Evolutionary conservation across 148 eudicot genomes (phyloP).

Genomic region (Rhododendron williamsianum): DNA sequence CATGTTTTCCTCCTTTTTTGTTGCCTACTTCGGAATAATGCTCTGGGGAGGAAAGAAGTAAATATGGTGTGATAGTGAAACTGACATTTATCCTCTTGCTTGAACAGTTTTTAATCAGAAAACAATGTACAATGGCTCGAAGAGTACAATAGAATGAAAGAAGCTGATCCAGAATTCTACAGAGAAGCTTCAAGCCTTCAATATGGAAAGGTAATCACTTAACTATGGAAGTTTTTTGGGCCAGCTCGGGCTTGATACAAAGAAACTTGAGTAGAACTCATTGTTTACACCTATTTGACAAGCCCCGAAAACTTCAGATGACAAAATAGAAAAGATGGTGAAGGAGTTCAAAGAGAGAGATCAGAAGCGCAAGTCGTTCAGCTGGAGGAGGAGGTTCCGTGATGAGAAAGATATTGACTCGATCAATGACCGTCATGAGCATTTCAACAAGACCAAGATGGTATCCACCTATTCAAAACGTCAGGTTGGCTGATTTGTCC

Average conservation of each 20-base stretch:
- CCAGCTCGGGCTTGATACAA: not conserved
- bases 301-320: slow-evolving; percentile 72
- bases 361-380: slow-evolving; percentile 58
- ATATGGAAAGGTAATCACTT: slow-evolving; percentile 70
- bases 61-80: not conserved
- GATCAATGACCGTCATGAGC: slow-evolving; percentile 18
- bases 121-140: slow-evolving; percentile 35
- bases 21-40: not conserved
- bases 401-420: no score
- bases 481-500: no score
- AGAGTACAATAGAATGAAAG: no score
- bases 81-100: slow-evolving; percentile 11
- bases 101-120: slow-evolving; percentile 85
- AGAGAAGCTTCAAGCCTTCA: slow-evolving; percentile 89
- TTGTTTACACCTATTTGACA: slow-evolving; percentile 12
- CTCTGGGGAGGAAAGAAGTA: not conserved
- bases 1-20: not conserved
- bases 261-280: not conserved
- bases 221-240: not conserved
- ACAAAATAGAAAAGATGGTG: slow-evolving; percentile 71
- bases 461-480: no score
- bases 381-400: no score
- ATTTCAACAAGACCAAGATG: no score
- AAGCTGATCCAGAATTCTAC: slow-evolving; percentile 3
- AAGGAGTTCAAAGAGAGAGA: slow-evolving; percentile 90